A percentile compares a stretch with the other conserved stretches of the same genome.
These are phyloP conservation scores for Ceraceosorus guamensis DNA, from an alignment of 1,284 basidiomycete genomes.

Conservation along the genomic window DNA sequence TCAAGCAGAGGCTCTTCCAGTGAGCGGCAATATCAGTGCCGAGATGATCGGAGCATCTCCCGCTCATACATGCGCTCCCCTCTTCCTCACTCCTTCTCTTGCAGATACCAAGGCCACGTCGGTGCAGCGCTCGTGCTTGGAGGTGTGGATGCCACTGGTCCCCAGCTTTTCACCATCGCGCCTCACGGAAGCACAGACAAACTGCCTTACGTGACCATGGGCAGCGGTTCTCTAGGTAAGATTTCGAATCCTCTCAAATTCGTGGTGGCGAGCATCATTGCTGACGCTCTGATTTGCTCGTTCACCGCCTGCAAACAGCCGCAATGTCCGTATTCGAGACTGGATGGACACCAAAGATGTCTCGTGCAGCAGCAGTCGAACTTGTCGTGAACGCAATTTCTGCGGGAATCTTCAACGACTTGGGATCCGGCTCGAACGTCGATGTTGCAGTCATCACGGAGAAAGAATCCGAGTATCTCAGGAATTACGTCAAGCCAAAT, in stretches of 20 bases:
- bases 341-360: constrained; percentile 74
- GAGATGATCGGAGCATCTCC: too few species aligned
- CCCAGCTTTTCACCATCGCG: constrained; percentile 90
- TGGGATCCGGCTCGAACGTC: constrained; percentile 93
- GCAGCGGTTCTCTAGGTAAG: constrained; percentile 72
- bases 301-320: constrained; percentile 42
- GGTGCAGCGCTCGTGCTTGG: constrained; percentile 96
- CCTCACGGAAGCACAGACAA: constrained; percentile 98
- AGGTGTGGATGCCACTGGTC: constrained; percentile 83
- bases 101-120: constrained; percentile 83
- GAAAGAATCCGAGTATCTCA: constrained; percentile 35
- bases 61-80: neutral
- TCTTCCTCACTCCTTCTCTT: constrained; percentile 1
- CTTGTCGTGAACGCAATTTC: constrained; percentile 60
- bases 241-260: neutral
- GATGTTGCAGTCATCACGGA: constrained; percentile 81
- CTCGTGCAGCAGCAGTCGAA: constrained; percentile 21
- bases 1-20: constrained; percentile 79
- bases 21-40: constrained; percentile 44
- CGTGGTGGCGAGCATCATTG: neutral
- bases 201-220: constrained; percentile 98
- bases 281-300: neutral
- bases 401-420: constrained; percentile 97
- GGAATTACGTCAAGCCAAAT: constrained; percentile 44
- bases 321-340: constrained; percentile 98